Conservation (phyloP, 1,284 basidiomycete genomes). For the Malassezia brasiliensis region DNA sequence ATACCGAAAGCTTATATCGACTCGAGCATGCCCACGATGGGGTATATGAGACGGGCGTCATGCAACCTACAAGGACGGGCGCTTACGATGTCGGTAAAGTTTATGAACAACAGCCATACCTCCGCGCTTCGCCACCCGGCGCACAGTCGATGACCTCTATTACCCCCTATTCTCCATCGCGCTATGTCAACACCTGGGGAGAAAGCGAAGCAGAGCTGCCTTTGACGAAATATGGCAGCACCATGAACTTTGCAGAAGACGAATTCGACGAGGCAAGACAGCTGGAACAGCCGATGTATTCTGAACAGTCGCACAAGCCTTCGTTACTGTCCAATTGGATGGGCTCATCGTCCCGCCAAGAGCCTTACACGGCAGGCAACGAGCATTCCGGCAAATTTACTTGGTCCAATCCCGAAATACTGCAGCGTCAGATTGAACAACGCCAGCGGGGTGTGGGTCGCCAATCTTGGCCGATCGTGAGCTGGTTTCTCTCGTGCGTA, state of each 20-base stretch:
- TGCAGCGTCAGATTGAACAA: conserved; percentile 40
- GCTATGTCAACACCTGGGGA: conserved; percentile 10
- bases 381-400: conserved; percentile 1
- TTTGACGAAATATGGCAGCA: conserved; percentile 21
- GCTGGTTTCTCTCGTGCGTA: conserved; percentile 50
- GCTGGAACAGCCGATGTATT: conserved; percentile 17
- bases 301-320: conserved; percentile 11
- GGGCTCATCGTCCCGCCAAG: neutral
- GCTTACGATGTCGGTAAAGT: neutral
- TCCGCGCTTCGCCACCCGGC: neutral
- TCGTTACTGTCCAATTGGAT: conserved; percentile 21
- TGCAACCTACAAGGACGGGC: neutral
- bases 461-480: conserved; percentile 64
- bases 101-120: neutral
- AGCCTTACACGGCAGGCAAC: neutral
- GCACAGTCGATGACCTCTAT: neutral
- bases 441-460: conserved; percentile 65
- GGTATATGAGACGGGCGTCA: neutral
- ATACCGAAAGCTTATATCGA: neutral
- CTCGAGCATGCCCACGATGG: neutral
- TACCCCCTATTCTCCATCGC: neutral
- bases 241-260: conserved; percentile 43
- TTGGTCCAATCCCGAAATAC: conserved; percentile 22
- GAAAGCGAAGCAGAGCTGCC: conserved; percentile 27
- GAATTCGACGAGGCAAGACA: conserved; percentile 38